Evolutionary conservation across 148 eudicot genomes (phyloP).

Genomic region (Fallopia convolvulus): DNA sequence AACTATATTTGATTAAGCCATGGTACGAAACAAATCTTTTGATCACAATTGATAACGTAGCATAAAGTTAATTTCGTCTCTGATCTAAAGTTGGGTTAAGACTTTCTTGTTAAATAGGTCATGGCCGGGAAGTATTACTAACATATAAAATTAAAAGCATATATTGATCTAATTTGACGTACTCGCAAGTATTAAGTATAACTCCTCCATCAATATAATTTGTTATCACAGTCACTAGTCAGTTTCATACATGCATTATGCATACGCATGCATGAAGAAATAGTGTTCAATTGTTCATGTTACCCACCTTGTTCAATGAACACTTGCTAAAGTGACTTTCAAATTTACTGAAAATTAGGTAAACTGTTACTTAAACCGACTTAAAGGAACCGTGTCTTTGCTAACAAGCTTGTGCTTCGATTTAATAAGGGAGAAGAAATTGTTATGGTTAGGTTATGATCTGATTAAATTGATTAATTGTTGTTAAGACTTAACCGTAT

Average conservation of each 20-base stretch:
- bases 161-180: too few species aligned
- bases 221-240: neutral
- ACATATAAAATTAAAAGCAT: too few species aligned
- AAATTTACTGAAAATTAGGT: neutral
- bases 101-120: too few species aligned
- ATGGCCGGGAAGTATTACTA: too few species aligned
- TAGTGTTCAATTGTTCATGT: neutral
- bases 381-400: neutral
- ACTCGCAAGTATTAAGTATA: too few species aligned
- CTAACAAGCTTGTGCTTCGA: neutral
- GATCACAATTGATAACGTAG: too few species aligned
- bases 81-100: too few species aligned
- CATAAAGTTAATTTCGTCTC: too few species aligned
- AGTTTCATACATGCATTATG: neutral
- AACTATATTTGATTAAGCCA: too few species aligned
- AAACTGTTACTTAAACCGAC: neutral
- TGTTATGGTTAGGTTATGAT: neutral
- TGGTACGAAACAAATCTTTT: too few species aligned
- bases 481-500: neutral
- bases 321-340: neutral
- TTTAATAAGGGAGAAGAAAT: neutral
- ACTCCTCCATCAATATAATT: too few species aligned
- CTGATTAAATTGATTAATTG: neutral
- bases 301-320: neutral
- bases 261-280: neutral